These are phyloP conservation scores for Globisporangium paddicum DNA, from an alignment of 352 stramenopile species.

Conservation along the genomic window DNA sequence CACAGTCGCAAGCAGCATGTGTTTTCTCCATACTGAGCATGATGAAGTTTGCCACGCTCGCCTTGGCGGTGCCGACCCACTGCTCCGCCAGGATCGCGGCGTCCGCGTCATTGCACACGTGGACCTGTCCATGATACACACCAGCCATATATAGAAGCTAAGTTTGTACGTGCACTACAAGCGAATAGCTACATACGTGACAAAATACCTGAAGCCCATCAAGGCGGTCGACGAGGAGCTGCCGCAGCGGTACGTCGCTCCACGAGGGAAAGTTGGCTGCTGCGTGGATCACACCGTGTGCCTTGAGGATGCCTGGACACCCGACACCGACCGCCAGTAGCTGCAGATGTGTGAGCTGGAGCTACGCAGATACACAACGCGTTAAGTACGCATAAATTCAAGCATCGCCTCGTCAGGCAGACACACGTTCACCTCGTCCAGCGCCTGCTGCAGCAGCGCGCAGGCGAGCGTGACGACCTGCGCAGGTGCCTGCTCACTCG, in stretches of 20 bases:
- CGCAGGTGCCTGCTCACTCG: conserved; percentile 34
- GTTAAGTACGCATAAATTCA: neutral
- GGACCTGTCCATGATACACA: conserved; percentile 21
- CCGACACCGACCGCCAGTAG: conserved; percentile 52
- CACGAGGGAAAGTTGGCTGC: conserved; percentile 71
- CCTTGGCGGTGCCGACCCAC: conserved; percentile 69
- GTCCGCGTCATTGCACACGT: conserved; percentile 75
- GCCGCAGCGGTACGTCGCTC: conserved; percentile 52
- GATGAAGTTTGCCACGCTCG: conserved; percentile 60
- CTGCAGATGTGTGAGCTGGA: conserved; percentile 14
- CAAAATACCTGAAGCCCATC: conserved; percentile 12
- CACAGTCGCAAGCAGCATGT: neutral
- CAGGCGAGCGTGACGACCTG: conserved; percentile 50
- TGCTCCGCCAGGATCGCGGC: conserved; percentile 77
- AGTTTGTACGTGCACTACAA: neutral
- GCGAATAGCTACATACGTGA: conserved; percentile 11
- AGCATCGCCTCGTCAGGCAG: neutral
- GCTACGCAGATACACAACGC: conserved; percentile 2
- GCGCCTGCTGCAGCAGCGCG: conserved; percentile 31
- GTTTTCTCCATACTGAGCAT: conserved; percentile 64
- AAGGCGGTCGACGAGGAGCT: conserved; percentile 41
- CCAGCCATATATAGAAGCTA: too few species aligned
- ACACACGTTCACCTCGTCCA: conserved; percentile 27
- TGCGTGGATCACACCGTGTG: conserved; percentile 48
- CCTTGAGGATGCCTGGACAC: conserved; percentile 52